Conservation (phyloP, 768 basidiomycete species). For the Polyporus arcularius region DNA sequence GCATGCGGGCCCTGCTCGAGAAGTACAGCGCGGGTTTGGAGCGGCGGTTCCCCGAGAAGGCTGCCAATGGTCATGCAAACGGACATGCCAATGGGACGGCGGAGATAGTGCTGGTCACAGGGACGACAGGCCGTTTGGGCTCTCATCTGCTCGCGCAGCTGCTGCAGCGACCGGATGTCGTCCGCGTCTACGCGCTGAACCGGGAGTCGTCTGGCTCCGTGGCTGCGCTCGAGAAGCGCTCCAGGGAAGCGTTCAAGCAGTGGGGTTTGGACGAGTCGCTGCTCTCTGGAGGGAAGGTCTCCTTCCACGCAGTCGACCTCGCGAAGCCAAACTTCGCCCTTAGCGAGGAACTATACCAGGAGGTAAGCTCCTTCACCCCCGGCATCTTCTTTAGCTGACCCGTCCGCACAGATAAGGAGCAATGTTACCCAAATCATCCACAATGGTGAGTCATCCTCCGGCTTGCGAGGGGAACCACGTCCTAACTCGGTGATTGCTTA, state of each 20-base stretch:
- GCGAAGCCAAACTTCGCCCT: conserved; percentile 23
- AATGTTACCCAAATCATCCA: conserved; percentile 25
- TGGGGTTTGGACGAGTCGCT: conserved; percentile 16
- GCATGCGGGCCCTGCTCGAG: conserved; percentile 21
- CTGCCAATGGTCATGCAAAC: conserved; percentile 4
- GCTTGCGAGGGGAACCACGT: not conserved
- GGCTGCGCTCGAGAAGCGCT: conserved; percentile 9
- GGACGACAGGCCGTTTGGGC: conserved; percentile 36
- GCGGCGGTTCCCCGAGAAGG: conserved; percentile 10
- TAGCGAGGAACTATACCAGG: conserved; percentile 9
- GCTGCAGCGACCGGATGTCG: conserved; percentile 18
- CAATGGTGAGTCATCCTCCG: conserved; percentile 22
- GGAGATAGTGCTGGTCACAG: conserved; percentile 33
- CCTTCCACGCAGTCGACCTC: conserved; percentile 24
- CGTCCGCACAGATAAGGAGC: conserved; percentile 7
- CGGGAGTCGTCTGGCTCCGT: conserved; percentile 15
- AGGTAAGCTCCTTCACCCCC: conserved; percentile 12
- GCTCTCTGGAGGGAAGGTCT: conserved; percentile 16
- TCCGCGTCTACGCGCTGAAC: conserved; percentile 28
- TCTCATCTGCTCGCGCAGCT: conserved; percentile 30
- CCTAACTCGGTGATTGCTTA: not conserved
- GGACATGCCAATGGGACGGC: conserved; percentile 5
- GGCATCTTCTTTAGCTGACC: not conserved
- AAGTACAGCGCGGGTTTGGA: conserved; percentile 20
- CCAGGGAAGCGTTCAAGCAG: conserved; percentile 19